Base-by-base conservation (phyloP, 2,329 filamentous ascomycete genomes). In the Ceratocystis lukuohia region DNA sequence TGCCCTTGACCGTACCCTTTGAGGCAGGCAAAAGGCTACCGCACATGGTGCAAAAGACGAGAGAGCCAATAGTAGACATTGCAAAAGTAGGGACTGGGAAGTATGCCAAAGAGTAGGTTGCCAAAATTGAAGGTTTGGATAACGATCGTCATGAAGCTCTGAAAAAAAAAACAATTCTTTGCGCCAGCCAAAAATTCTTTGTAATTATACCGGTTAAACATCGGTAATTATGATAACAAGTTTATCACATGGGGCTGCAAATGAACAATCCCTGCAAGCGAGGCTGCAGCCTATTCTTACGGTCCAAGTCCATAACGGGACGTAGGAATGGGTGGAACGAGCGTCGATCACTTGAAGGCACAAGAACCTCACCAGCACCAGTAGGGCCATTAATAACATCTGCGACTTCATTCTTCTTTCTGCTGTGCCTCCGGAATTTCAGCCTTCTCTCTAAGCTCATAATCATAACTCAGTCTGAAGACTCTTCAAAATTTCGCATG, bases 21-120 rank as follows among this genome's bases (percentile, higher is more conserved):
- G 89, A 91, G 64, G 87, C 83, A 65, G 94, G 91, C 50, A 97
- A 80, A 2, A 96, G 81, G 74, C 96, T 96, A 69, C 93, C 93
- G 75, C 93, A 97, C 74, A 92, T 89, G 65, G 83, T 89, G 79
- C 93, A 97, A 76, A 97, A 97, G 45, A 96, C 87, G 50, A 97
- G 81, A 64, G 91, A 93, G 66, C 91, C 93, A 70, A 96, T 91
- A 20, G 89, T 86, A 70, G 92, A 86, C 93, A 96, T 96, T 69
- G 71, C 78, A n/a, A 22, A 56, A 5, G 33, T 33, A 17, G 2
- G 12, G 10, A 12, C 4, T 61, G 59, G 61, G 8, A 62, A 62
- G 22, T 8, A 5, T 41, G 37, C 12, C 3, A 15, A 41, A 41
- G 2, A 41, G 2, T 41, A 4, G 37, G 12, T 41, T 41, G 10